A percentile compares a stretch with the other conserved stretches of the same genome.
These are phyloP conservation scores for Fusarium papillatum DNA, from an alignment of 2,329 filamentous ascomycete genomes.

Conservation along the genomic window DNA sequence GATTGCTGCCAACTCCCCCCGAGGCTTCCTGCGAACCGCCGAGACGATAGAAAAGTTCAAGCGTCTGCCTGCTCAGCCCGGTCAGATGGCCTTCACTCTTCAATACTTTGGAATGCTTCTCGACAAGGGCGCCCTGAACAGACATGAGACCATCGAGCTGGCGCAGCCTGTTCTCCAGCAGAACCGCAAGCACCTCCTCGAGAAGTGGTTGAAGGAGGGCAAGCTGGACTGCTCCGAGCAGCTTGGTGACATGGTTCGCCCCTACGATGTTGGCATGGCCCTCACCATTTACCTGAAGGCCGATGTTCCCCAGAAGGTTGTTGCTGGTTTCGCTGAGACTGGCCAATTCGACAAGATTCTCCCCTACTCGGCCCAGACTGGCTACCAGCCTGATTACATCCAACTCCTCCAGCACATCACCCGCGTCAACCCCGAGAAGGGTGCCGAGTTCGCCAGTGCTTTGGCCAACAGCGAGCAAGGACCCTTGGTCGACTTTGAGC, in stretches of 20 bases:
- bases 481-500: constrained; percentile 90
- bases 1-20: constrained; percentile 95
- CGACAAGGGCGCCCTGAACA: constrained; percentile 94
- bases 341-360: constrained; percentile 98
- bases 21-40: constrained; percentile 93
- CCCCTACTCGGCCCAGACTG: constrained; percentile 86
- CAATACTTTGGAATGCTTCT: constrained; percentile 98
- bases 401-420: constrained; percentile 93
- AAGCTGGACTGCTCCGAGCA: constrained; percentile 98
- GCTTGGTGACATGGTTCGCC: constrained; percentile 92
- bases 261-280: constrained; percentile 90
- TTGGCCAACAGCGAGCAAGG: constrained; percentile 91
- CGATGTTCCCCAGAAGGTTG: constrained; percentile 92
- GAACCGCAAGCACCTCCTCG: constrained; percentile 93
- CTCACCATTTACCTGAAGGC: constrained; percentile 92
- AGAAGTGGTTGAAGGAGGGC: constrained; percentile 98
- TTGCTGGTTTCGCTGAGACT: constrained; percentile 94
- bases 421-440: constrained; percentile 92
- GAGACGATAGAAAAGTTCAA: constrained; percentile 99
- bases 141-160: constrained; percentile 93
- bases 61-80: constrained; percentile 82
- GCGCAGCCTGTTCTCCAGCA: constrained; percentile 93
- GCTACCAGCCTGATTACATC: constrained; percentile 97
- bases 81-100: constrained; percentile 92
- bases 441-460: constrained; percentile 92